Evolutionary conservation across 768 basidiomycete species (phyloP), one percentile per base, ranked within the genome.

Genomic region (Mycena albidolilacea): DNA sequence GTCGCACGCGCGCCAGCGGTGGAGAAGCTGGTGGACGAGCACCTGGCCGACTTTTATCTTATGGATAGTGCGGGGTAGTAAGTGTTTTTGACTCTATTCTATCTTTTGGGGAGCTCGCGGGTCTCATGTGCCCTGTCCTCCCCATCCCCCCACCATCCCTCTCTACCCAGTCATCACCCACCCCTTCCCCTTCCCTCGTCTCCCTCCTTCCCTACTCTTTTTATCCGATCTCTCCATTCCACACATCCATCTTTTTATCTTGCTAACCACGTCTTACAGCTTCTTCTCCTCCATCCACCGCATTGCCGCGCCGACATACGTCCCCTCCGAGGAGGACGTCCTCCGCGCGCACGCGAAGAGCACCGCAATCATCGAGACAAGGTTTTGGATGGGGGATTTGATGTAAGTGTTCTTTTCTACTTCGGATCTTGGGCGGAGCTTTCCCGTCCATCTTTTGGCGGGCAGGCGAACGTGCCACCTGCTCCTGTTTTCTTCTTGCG

Each of bases 301-400:
- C 64, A 97, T 98, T 81, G 95, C 94, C 1, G 80, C 89, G 0
- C 87, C 90, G 0, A 91, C 90, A 11, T 99, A 97, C 79, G 85
- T 93, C 0, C 97, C 97, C 0, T 93, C 91, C 37, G 94, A 95
- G 77, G 91, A 89, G 12, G 97, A 98, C 79, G 93, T 97, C 5
- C 84, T 98, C 35, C 87, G 95, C 39, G 95, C 95, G 30, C 89
- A 96, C 72, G 90, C 91, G 70, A 97, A 96, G 86, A 96, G 91
- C 70, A 93, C 94, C 3, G 96, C 96, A 21, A 97, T 98, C 76
- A 92, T 90, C 7, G 97, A 98, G 84, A 98, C 97, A 7, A 82
- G 93, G 79, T 95, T 95, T 70, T 86, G 84, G 14, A 89, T 94
- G 88, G 93, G 93, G 4, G 88, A 87, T 67, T 80, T 91, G 14